phyloP scores from a whole-genome alignment of 1,284 basidiomycete genomes.

The Cutaneotrichosporon cutaneum region DNA sequence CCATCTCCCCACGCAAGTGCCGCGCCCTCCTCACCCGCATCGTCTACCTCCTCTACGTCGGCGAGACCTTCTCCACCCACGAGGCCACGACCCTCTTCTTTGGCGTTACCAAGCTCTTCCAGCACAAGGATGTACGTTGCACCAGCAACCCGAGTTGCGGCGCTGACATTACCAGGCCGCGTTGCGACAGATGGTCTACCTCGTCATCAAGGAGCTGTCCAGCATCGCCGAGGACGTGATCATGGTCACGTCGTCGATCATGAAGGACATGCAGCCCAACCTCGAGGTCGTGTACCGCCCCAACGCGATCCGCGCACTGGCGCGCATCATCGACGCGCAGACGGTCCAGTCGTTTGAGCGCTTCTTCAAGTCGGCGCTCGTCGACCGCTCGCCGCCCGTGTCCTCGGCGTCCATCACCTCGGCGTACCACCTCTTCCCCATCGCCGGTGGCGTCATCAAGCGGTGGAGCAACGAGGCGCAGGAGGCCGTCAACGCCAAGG shows the following conservation, averaged over 20 bases:
- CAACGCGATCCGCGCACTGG: constrained; percentile 94
- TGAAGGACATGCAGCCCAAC: constrained; percentile 99
- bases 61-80: constrained; percentile 91
- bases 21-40: constrained; percentile 94
- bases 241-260: constrained; percentile 99
- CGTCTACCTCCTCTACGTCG: constrained; percentile 92
- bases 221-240: constrained; percentile 97
- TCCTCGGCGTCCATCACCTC: constrained; percentile 95
- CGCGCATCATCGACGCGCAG: constrained; percentile 83
- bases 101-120: constrained; percentile 97
- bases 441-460: constrained; percentile 90
- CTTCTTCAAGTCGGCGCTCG: constrained; percentile 99
- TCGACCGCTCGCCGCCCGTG: constrained; percentile 94
- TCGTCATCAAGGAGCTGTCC: constrained; percentile 97
- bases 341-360: constrained; percentile 92
- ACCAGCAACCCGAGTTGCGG: neutral
- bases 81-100: constrained; percentile 99
- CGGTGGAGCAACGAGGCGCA: constrained; percentile 99
- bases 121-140: constrained; percentile 92
- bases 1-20: constrained; percentile 95
- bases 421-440: constrained; percentile 92
- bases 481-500: constrained; percentile 90
- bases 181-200: constrained; percentile 95
- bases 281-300: constrained; percentile 98
- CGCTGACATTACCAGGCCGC: constrained; percentile 65